These are phyloP conservation scores for Papiliotrema terrestris DNA, from an alignment of 1,284 basidiomycete species.

Conservation along the genomic window DNA sequence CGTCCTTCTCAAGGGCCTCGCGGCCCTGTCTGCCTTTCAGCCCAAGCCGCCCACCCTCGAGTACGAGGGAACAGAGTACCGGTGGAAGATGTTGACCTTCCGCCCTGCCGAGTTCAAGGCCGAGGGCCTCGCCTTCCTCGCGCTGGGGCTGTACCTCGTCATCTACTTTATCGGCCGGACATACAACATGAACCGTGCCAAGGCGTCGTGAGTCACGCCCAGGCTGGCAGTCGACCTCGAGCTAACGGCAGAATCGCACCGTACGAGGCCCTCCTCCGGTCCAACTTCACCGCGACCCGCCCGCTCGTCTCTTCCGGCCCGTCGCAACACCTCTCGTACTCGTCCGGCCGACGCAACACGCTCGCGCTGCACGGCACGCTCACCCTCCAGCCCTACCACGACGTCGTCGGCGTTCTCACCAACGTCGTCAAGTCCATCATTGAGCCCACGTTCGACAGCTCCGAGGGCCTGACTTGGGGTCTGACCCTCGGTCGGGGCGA, in stretches of 20 bases:
- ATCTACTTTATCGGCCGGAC: slow-evolving; percentile 39
- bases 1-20: slow-evolving; percentile 47
- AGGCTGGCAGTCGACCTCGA: not conserved
- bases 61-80: slow-evolving; percentile 63
- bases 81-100: slow-evolving; percentile 72
- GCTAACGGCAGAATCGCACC: slow-evolving; percentile 19
- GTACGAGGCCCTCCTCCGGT: slow-evolving; percentile 13
- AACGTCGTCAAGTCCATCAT: slow-evolving; percentile 62
- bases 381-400: slow-evolving; percentile 74
- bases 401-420: slow-evolving; percentile 58
- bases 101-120: slow-evolving; percentile 72
- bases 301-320: slow-evolving; percentile 36
- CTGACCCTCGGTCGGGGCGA: slow-evolving; percentile 64
- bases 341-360: slow-evolving; percentile 74
- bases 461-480: slow-evolving; percentile 58
- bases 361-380: slow-evolving; percentile 73
- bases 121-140: slow-evolving; percentile 60
- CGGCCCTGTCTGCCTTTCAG: slow-evolving; percentile 51
- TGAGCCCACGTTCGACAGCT: slow-evolving; percentile 65
- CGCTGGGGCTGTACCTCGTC: slow-evolving; percentile 49
- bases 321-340: slow-evolving; percentile 66
- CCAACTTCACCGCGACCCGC: slow-evolving; percentile 33
- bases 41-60: slow-evolving; percentile 50
- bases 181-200: slow-evolving; percentile 35
- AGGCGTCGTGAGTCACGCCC: slow-evolving; percentile 39